Evolutionary conservation across 2,329 filamentous ascomycete genomes (phyloP).

Genomic region (Metarhizium guizhouense): DNA sequence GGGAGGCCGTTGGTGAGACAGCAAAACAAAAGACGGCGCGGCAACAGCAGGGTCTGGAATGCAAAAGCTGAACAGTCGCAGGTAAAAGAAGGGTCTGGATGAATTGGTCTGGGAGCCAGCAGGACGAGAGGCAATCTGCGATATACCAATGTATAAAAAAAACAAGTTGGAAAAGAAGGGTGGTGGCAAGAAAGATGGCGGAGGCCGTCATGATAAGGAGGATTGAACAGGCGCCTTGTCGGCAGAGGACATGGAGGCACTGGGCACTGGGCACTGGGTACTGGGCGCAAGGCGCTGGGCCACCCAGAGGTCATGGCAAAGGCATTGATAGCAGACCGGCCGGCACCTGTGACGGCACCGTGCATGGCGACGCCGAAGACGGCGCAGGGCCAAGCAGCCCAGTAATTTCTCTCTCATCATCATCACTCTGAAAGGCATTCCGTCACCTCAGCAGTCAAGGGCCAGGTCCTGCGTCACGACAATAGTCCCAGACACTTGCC

Average conservation of each 20-base stretch:
- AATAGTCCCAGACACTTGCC: too few relatives aligned
- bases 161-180: background rate
- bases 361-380: background rate
- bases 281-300: too few relatives aligned
- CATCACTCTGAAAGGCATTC: too few relatives aligned
- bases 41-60: background rate
- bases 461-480: too few relatives aligned
- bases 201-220: slow-evolving; percentile 5
- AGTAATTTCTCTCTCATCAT: background rate
- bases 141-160: background rate
- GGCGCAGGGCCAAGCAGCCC: background rate
- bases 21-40: background rate
- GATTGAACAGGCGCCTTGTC: too few relatives aligned
- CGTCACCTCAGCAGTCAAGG: too few relatives aligned
- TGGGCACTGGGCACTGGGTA: too few relatives aligned
- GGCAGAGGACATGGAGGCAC: too few relatives aligned
- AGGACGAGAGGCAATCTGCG: background rate
- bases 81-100: background rate
- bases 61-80: background rate
- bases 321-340: too few relatives aligned
- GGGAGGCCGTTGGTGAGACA: background rate
- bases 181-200: background rate
- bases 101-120: background rate
- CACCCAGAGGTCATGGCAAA: too few relatives aligned
- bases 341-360: too few relatives aligned